Evolutionary conservation across 495 filamentous ascomycete genomes (phyloP).

Genomic region (Podospora appendiculata): DNA sequence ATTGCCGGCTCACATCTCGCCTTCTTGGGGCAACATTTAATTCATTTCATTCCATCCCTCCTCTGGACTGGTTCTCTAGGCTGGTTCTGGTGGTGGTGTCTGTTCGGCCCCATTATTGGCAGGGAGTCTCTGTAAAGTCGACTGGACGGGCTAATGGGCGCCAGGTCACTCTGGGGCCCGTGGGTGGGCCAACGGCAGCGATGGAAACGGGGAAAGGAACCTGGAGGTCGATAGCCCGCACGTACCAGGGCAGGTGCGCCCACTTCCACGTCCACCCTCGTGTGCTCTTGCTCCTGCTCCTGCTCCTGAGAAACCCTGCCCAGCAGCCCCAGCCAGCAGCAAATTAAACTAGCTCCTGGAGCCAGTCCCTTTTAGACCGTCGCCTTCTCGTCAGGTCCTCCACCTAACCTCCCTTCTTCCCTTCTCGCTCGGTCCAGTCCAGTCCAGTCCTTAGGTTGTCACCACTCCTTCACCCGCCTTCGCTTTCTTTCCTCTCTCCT

Average conservation of each 20-base stretch:
- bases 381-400: constrained; percentile 7
- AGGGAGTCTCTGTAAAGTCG: background rate
- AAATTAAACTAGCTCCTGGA: constrained; percentile 24
- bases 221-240: background rate
- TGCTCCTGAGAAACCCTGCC: constrained; percentile 8
- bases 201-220: background rate
- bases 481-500: constrained; percentile 10
- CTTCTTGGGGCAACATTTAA: background rate
- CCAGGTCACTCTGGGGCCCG: background rate
- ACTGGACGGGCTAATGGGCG: background rate
- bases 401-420: constrained; percentile 17
- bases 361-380: constrained; percentile 12
- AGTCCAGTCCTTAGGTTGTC: background rate
- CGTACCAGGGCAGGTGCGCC: background rate
- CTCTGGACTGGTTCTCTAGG: background rate
- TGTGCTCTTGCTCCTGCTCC: background rate
- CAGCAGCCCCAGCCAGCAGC: constrained; percentile 5
- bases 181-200: background rate
- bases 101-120: background rate
- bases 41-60: background rate
- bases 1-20: background rate
- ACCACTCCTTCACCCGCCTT: constrained; percentile 6
- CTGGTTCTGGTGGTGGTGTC: constrained; percentile 2
- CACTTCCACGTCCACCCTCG: background rate
- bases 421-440: background rate